Evolutionary conservation across 2,329 filamentous ascomycete species (phyloP), one percentile per base, ranked within the genome.

Genomic region (Tolypocladium tropicale): DNA sequence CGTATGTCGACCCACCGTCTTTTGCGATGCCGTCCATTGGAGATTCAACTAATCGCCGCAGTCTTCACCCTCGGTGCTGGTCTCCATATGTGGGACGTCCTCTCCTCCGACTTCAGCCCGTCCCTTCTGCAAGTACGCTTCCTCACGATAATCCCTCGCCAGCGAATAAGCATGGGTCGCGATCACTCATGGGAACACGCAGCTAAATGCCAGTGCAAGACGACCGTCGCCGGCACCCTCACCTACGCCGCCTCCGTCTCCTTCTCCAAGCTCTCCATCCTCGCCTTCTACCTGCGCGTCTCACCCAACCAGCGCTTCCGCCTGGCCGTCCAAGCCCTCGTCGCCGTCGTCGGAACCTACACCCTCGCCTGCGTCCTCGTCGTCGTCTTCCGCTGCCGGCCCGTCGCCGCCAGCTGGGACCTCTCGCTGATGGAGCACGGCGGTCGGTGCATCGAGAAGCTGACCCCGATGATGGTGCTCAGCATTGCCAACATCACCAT

Each of bases 271-370:
- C 53, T 54, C n/a, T 54, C 53, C 53, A 37, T 54, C 18, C 53
- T 54, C 18, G 39, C 70, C 57, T 76, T 76, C 56, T 78, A 78
- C 52, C 68, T 78, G 14, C 68, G 76, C 32, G 75, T 78, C 49
- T 66, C 61, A 0, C 64, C 64, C 4, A 58, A 63, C 12, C 56
- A 56, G 32, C 21, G 56, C n/a, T 60, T 66, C 30, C 64, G 61
- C 39, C 56, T 60, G 25, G 57, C 59, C 4, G 64, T 66, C 1
- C 55, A 61, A 56, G 39, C 49, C 14, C 56, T 56, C 18, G 72
- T 76, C 30, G 58, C 59, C 14, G 61, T 78, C 11, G 66, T 76
- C 51, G 54, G 62, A n/a, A 53, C 71, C 7, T 76, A 77, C 57
- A 73, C 70, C 21, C 28, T 75, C n/a, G 60, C 70, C 5, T 77